phyloP scores from a whole-genome alignment of 1,284 basidiomycete genomes.

The Sanghuangporus sanghuang region DNA sequence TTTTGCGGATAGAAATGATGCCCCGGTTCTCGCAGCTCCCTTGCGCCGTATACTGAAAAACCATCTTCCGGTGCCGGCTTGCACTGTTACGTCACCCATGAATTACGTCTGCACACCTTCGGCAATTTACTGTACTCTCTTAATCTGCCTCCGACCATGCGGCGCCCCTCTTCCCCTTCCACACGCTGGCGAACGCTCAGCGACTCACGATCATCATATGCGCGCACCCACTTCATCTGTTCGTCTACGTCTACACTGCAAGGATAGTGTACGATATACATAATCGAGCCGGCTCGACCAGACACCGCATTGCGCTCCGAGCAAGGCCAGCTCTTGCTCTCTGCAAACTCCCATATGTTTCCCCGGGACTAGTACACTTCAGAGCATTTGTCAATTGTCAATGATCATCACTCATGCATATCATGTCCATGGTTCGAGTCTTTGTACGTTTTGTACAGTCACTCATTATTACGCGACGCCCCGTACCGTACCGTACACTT shows the following conservation, averaged over 20 bases:
- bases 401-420: background rate
- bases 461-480: background rate
- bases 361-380: background rate
- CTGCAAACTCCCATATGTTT: background rate
- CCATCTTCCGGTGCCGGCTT: background rate
- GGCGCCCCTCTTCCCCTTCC: background rate
- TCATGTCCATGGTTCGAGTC: background rate
- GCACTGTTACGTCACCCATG: background rate
- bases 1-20: constrained; percentile 2
- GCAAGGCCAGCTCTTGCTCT: constrained; percentile 2
- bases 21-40: background rate
- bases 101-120: constrained; percentile 1
- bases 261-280: constrained; percentile 1
- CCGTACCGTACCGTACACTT: background rate
- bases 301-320: background rate
- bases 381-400: background rate
- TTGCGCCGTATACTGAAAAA: no score
- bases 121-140: background rate
- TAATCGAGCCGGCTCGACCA: constrained; percentile 9
- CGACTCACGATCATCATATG: background rate
- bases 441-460: background rate
- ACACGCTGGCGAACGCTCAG: background rate
- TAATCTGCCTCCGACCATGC: background rate
- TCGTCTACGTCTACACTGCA: background rate
- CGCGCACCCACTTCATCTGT: background rate